A percentile compares a stretch with the other conserved stretches of the same genome.
phyloP scores from a whole-genome alignment of 2,329 filamentous ascomycete genomes.

The Xylariaceae sp. region DNA sequence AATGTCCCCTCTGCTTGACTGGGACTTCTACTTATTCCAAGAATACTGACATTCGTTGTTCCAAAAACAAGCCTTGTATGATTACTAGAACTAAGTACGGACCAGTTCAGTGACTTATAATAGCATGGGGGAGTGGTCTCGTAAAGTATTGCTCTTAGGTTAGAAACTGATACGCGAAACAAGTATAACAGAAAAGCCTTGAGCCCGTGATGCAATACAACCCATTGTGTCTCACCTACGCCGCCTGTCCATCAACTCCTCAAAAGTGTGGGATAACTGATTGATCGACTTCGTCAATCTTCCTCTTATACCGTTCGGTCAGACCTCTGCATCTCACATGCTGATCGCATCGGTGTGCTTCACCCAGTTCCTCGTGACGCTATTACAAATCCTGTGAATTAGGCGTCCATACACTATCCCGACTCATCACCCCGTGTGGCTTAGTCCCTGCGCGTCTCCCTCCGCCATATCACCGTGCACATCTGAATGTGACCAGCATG shows the following conservation, averaged over 20 bases:
- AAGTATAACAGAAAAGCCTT: conserved; percentile 16
- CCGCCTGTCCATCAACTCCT: conserved; percentile 21
- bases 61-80: neutral
- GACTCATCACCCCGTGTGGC: conserved; percentile 4
- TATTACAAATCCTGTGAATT: neutral
- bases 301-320: conserved; percentile 12
- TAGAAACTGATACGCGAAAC: conserved; percentile 11
- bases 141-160: conserved; percentile 3
- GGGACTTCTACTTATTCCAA: neutral
- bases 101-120: neutral
- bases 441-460: conserved; percentile 16
- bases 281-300: conserved; percentile 6
- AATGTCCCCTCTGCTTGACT: neutral
- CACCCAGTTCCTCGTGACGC: neutral
- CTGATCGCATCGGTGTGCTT: conserved; percentile 1
- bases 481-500: conserved; percentile 15
- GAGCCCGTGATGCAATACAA: conserved; percentile 20
- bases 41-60: neutral
- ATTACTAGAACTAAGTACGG: neutral
- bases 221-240: conserved; percentile 12
- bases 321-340: conserved; percentile 4
- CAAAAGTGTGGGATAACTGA: conserved; percentile 21
- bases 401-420: neutral
- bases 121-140: neutral
- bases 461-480: conserved; percentile 26